Conservation (phyloP, 176 grass and related monocot genomes). For the Triticum monococcum region DNA sequence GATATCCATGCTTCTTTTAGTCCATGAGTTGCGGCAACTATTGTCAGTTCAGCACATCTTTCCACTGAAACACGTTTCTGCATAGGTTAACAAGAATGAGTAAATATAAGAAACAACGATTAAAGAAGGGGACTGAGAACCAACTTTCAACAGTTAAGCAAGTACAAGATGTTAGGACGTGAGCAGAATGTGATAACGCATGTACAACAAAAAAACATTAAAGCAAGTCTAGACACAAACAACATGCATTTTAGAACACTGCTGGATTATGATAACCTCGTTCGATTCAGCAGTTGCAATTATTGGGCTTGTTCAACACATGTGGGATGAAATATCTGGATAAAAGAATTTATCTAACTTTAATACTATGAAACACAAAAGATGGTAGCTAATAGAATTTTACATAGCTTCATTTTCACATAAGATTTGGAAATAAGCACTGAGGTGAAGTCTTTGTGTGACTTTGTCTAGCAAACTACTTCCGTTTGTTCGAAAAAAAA, state of each 20-base stretch:
- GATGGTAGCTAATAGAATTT: neutral
- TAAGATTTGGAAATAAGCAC: neutral
- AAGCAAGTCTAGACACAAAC: neutral
- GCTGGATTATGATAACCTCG: neutral
- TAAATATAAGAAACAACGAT: neutral
- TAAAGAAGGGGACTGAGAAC: neutral
- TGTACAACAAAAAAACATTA: neutral
- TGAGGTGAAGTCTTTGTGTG: neutral
- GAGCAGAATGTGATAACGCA: neutral
- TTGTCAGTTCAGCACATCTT: slow-evolving; percentile 89
- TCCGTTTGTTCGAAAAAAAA: neutral
- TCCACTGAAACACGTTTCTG: slow-evolving; percentile 81
- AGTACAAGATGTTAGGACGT: neutral
- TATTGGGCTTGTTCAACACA: neutral
- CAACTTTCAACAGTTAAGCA: neutral
- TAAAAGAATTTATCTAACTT: neutral
- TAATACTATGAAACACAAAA: neutral
- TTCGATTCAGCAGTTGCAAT: neutral
- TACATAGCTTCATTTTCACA: neutral
- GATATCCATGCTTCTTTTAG: slow-evolving; percentile 99
- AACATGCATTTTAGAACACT: neutral
- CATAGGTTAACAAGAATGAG: slow-evolving; percentile 2
- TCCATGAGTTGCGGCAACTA: slow-evolving; percentile 91
- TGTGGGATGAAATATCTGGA: neutral
- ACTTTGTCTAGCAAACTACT: neutral